These are phyloP conservation scores for Eutrema japonicum DNA, from an alignment of 345 rosid genomes.

Conservation along the genomic window DNA sequence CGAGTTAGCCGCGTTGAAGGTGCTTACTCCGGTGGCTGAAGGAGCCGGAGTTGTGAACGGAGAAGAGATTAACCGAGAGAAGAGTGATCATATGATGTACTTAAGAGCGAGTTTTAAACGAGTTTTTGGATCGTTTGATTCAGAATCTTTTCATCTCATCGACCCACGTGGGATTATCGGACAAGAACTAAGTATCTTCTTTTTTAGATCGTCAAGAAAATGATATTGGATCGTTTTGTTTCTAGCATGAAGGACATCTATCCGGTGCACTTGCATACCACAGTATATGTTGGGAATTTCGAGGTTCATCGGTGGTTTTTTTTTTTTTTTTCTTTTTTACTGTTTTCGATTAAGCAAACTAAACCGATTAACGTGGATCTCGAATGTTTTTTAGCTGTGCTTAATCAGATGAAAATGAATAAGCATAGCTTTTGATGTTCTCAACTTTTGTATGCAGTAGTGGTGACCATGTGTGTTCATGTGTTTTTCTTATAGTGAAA, in stretches of 20 bases:
- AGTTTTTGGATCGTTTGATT: conserved; percentile 52
- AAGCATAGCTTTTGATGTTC: conserved; percentile 37
- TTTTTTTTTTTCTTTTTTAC: not conserved
- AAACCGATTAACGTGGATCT: conserved; percentile 15
- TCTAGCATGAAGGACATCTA: conserved; percentile 19
- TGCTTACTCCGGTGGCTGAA: conserved; percentile 55
- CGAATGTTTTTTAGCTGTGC: conserved; percentile 27
- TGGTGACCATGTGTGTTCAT: conserved; percentile 49
- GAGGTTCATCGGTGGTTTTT: conserved; percentile 16
- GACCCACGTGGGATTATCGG: conserved; percentile 70
- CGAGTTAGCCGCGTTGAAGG: conserved; percentile 54
- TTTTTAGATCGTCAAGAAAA: conserved; percentile 48
- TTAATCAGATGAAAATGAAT: conserved; percentile 34
- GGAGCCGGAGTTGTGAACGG: conserved; percentile 71
- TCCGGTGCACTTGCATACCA: conserved; percentile 25
- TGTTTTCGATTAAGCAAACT: conserved; percentile 16
- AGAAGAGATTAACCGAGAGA: conserved; percentile 39
- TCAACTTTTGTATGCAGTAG: conserved; percentile 38
- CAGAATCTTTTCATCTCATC: conserved; percentile 74
- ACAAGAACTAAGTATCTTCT: conserved; percentile 77
- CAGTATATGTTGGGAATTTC: conserved; percentile 20
- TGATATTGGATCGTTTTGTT: conserved; percentile 14
- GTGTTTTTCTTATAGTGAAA: conserved; percentile 40
- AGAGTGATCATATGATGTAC: conserved; percentile 60
- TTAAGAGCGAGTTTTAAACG: conserved; percentile 64